Evolutionary conservation across 768 basidiomycete genomes (phyloP).

Genomic region (Tubosaeta brunneosetosa): DNA sequence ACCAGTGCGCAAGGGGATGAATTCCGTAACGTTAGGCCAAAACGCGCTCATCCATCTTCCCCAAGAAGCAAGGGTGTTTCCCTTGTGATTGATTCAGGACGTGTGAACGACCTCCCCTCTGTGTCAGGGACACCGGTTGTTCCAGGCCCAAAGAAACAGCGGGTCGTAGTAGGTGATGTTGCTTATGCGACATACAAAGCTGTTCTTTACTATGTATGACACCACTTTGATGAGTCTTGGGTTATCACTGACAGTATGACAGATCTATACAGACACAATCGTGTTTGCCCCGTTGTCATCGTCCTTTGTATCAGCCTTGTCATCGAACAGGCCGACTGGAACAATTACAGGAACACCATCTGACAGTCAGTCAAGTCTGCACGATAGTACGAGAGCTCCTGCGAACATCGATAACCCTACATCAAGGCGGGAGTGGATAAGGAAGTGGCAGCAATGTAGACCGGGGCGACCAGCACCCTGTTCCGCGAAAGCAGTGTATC

Average conservation of each 20-base stretch:
- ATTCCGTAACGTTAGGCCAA: conserved; percentile 29
- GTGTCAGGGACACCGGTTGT: conserved; percentile 4
- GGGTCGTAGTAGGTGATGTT: conserved; percentile 51
- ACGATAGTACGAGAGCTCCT: conserved; percentile 17
- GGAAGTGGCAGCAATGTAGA: conserved; percentile 57
- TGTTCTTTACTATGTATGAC: conserved; percentile 71
- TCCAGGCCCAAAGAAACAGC: conserved; percentile 47
- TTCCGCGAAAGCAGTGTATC: conserved; percentile 80
- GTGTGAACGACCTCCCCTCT: background rate
- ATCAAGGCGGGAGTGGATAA: conserved; percentile 66
- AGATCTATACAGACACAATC: conserved; percentile 85
- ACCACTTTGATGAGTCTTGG: background rate
- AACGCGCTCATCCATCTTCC: conserved; percentile 38
- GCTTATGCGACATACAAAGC: conserved; percentile 62
- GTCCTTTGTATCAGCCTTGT: conserved; percentile 40
- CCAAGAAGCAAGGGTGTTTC: conserved; percentile 28
- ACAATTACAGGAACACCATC: conserved; percentile 23
- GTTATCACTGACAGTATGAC: conserved; percentile 4
- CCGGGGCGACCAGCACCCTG: conserved; percentile 65
- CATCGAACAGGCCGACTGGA: conserved; percentile 9
- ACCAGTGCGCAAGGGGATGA: conserved; percentile 9
- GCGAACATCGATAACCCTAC: conserved; percentile 24
- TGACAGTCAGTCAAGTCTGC: conserved; percentile 34
- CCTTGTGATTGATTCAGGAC: conserved; percentile 14
- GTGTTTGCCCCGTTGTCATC: conserved; percentile 83